A percentile compares a stretch with the other conserved stretches of the same genome.
Evolutionary conservation across 2,329 filamentous ascomycete species (phyloP).

Genomic region (Pseudogymnoascus sp.): DNA sequence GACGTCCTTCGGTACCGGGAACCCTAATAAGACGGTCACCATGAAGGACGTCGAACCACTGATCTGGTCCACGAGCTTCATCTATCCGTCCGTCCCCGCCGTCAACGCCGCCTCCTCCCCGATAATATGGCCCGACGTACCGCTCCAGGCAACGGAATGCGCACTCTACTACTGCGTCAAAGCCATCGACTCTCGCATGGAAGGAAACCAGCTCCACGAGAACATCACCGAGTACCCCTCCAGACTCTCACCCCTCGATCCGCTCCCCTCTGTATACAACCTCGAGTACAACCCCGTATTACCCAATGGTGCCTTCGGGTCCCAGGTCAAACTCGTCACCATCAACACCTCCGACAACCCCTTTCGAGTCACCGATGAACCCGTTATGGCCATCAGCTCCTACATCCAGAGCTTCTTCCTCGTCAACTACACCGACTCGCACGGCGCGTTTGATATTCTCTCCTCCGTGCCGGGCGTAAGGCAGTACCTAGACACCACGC

Average conservation of each 20-base stretch:
- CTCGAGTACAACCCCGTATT: neutral
- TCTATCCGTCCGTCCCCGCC: neutral
- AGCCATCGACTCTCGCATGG: neutral
- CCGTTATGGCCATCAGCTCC: neutral
- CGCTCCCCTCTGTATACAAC: too few species aligned
- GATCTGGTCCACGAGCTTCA: neutral
- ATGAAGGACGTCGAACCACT: neutral
- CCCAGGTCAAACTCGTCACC: too few species aligned
- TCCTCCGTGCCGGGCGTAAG: too few species aligned
- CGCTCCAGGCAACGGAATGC: neutral
- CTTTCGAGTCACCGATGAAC: too few species aligned
- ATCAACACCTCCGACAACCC: too few species aligned
- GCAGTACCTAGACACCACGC: too few species aligned
- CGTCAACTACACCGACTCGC: too few species aligned
- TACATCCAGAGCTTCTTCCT: neutral
- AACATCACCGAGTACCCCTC: neutral
- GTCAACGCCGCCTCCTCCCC: neutral
- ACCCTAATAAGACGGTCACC: neutral
- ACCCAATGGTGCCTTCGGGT: too few species aligned
- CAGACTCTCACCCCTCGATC: too few species aligned
- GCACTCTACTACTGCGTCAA: neutral
- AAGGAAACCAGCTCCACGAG: neutral
- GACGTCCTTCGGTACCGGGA: neutral
- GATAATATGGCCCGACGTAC: neutral
- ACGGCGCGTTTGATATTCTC: too few species aligned